These are phyloP conservation scores for Hymenoscyphus salicellus DNA, from an alignment of 2,329 filamentous ascomycete species.

Conservation along the genomic window DNA sequence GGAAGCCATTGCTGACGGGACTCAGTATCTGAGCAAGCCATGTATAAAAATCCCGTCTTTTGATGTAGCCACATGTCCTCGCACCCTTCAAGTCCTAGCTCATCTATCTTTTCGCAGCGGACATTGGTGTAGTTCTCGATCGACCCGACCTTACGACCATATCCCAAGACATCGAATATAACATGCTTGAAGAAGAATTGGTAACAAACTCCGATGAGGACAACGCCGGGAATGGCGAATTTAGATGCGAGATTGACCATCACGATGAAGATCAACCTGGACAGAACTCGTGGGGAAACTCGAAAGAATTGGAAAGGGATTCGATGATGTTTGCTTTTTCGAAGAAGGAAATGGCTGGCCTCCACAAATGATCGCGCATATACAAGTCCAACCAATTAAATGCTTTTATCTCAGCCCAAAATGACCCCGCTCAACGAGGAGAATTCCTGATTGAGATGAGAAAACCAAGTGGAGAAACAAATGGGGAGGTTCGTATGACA, in stretches of 20 bases:
- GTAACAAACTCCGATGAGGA: conserved; percentile 31
- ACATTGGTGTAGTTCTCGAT: conserved; percentile 36
- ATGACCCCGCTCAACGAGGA: neutral
- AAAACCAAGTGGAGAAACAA: neutral
- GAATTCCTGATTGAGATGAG: neutral
- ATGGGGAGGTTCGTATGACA: too few relatives aligned
- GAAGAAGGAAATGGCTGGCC: too few relatives aligned
- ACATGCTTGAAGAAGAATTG: conserved; percentile 34
- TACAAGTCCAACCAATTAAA: too few relatives aligned
- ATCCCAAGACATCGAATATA: conserved; percentile 34
- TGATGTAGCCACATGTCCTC: conserved; percentile 36
- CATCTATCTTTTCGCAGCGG: conserved; percentile 27
- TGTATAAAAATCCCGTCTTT: conserved; percentile 29
- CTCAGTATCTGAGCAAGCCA: conserved; percentile 29
- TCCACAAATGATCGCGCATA: too few relatives aligned
- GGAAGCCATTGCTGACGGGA: conserved; percentile 30
- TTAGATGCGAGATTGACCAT: conserved; percentile 21
- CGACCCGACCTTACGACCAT: conserved; percentile 33
- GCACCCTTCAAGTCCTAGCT: conserved; percentile 30
- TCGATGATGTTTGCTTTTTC: neutral
- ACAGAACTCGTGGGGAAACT: neutral
- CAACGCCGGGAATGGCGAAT: conserved; percentile 19
- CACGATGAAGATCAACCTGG: neutral
- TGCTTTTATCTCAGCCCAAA: too few relatives aligned
- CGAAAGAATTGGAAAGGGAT: neutral